Conservation (phyloP, 805 yeast species). For the Lipomyces yamadae region DNA sequence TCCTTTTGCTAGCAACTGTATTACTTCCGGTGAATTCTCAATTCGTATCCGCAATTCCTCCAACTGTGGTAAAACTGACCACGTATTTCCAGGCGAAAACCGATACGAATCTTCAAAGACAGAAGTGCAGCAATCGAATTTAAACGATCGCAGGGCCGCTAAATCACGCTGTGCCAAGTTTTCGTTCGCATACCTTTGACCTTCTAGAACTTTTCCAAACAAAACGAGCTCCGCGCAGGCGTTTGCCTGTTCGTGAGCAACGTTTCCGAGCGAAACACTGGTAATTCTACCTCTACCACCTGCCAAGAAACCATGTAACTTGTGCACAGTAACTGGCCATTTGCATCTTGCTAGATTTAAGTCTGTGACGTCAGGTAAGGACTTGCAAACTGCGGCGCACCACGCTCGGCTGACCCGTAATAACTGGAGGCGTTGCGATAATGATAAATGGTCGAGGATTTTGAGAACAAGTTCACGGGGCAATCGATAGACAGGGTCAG, state of each 20-base stretch:
- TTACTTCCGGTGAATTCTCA: constrained; percentile 14
- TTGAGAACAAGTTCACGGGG: constrained; percentile 19
- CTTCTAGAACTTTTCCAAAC: background rate
- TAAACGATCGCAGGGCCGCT: constrained; percentile 3
- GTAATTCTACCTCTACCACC: background rate
- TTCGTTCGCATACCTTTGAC: background rate
- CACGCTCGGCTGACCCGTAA: constrained; percentile 9
- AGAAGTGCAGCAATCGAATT: constrained; percentile 3
- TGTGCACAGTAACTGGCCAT: constrained; percentile 13
- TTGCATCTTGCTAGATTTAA: constrained; percentile 6
- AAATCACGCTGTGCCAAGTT: background rate
- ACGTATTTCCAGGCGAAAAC: background rate
- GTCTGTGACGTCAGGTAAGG: background rate
- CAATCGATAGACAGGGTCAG: background rate
- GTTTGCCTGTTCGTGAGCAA: constrained; percentile 1
- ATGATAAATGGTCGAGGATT: constrained; percentile 14
- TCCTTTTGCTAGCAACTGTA: constrained; percentile 7
- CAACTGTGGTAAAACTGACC: constrained; percentile 11
- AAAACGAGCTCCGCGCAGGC: background rate
- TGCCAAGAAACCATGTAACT: background rate
- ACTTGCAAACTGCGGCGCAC: background rate
- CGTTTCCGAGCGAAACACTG: constrained; percentile 8
- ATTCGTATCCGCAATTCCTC: constrained; percentile 18
- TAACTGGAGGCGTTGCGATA: constrained; percentile 9
- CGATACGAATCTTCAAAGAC: background rate